Base-by-base conservation (phyloP, 2,329 filamentous ascomycete genomes). In the Xylaria polymorpha region DNA sequence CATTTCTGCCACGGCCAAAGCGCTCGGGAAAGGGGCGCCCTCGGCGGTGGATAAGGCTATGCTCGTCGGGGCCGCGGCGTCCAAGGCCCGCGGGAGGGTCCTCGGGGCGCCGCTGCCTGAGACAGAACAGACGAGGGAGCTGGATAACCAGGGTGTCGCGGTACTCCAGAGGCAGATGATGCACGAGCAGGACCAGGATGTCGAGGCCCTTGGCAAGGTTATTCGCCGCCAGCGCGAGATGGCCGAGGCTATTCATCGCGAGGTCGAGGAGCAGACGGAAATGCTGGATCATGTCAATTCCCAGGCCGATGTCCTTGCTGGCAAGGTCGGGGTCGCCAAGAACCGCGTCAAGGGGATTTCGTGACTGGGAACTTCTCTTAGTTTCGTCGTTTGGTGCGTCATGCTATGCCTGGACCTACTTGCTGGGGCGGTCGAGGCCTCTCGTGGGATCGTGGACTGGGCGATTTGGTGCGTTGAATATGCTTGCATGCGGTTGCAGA, bases 211-310 rank as follows among this genome's bases (percentile, higher is more conserved):
- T 64, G 85, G 87, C 1, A 88, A 88, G 72, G 90, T 93, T 57
- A 90, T 95, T 56, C 83, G 89, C 57, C 83, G 91, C 67, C 91
- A 95, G 82, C 90, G 88, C 76, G 90, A 94, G 80, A 92, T 95
- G 87, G 92, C 92, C 0, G 83, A 93, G 56, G 86, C 89, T 66
- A 94, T 96, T 76, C 87, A 92, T 71, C 87, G 90, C 59, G 93
- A 95, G 82, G 85, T 94, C 65, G 86, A 89, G 62, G 80, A 88
- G 72, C 92, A 95, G 82, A 91, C 89, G 64, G 86, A 88, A 78
- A 88, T 94, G 87, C 83, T 96, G 37, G 86, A 88, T 14, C 80
- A 88, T 72, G 77, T 94, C 70, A 90, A 91, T 71, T 83, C 89
- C 64, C 91, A 94, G 79, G 86, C 86, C 2, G 88, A 90, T 70